Evolutionary conservation across 768 basidiomycete genomes (phyloP).

Genomic region (Tylopilus balloui): DNA sequence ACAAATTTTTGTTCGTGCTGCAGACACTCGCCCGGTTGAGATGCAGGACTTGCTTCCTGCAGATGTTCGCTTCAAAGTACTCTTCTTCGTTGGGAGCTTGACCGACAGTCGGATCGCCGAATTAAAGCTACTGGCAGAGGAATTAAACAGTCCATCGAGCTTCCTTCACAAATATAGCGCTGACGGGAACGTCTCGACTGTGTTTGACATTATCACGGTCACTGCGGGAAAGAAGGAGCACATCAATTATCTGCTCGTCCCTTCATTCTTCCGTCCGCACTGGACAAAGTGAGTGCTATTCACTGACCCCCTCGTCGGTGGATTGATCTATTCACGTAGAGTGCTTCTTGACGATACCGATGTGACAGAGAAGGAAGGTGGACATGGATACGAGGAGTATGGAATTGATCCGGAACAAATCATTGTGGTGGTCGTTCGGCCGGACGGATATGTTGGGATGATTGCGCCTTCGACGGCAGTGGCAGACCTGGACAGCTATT

Average conservation of each 20-base stretch:
- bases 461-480: constrained; percentile 27
- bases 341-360: constrained; percentile 36
- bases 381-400: constrained; percentile 32
- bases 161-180: constrained; percentile 29
- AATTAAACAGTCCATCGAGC: constrained; percentile 21
- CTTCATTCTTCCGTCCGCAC: constrained; percentile 34
- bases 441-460: constrained; percentile 39
- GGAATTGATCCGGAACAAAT: constrained; percentile 29
- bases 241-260: constrained; percentile 33
- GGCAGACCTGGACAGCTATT: constrained; percentile 41
- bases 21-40: constrained; percentile 35
- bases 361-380: constrained; percentile 26
- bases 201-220: constrained; percentile 32
- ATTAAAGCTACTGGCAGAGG: constrained; percentile 25
- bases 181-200: constrained; percentile 13
- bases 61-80: constrained; percentile 36
- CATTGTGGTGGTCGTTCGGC: constrained; percentile 35
- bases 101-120: constrained; percentile 18
- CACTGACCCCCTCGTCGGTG: neutral
- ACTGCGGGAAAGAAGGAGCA: constrained; percentile 29
- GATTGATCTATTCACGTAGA: constrained; percentile 18
- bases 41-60: constrained; percentile 38
- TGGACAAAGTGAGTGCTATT: constrained; percentile 37
- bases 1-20: too few species aligned
- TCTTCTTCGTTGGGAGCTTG: constrained; percentile 32